Conservation (phyloP, 441 rosid genomes). For the Euphorbia schlechtendalii region DNA sequence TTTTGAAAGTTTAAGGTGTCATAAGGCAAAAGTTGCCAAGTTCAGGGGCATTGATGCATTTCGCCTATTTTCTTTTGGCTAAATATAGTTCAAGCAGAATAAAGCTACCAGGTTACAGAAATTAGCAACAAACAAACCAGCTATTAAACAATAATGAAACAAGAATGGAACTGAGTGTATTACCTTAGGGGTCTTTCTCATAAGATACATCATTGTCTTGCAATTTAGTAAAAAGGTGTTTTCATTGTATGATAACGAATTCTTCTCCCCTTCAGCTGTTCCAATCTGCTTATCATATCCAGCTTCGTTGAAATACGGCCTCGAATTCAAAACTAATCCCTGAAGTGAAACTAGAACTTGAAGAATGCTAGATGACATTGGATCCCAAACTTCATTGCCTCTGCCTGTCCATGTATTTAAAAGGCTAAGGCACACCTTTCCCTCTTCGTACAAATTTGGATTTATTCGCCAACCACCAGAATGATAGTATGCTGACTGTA, state of each 20-base stretch:
- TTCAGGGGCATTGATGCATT: no score
- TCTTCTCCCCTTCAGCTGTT: slow-evolving; percentile 97
- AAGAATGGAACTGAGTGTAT: slow-evolving; percentile 11
- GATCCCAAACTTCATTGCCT: slow-evolving; percentile 98
- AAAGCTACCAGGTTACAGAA: not conserved
- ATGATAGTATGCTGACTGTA: slow-evolving; percentile 87
- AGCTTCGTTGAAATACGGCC: slow-evolving; percentile 97
- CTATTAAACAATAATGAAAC: no score
- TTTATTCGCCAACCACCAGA: slow-evolving; percentile 99
- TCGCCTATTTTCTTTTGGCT: no score
- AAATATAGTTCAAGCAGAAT: not conserved
- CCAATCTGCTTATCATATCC: slow-evolving; percentile 96
- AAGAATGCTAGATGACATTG: slow-evolving; percentile 88
- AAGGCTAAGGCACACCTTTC: slow-evolving; percentile 98
- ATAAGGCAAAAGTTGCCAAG: no score
- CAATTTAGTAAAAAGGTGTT: slow-evolving; percentile 84
- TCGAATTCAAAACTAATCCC: slow-evolving; percentile 87
- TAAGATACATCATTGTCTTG: slow-evolving; percentile 91
- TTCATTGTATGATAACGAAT: slow-evolving; percentile 88
- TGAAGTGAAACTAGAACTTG: slow-evolving; percentile 98
- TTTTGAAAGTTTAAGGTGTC: no score
- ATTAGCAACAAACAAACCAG: no score
- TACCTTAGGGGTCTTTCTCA: slow-evolving; percentile 91
- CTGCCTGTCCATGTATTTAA: slow-evolving; percentile 95
- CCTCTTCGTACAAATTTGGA: slow-evolving; percentile 93